Evolutionary conservation across 192 early-diverging fungal species (phyloP), one percentile per base, ranked within the genome.

Genomic region (Backusella sp.): DNA sequence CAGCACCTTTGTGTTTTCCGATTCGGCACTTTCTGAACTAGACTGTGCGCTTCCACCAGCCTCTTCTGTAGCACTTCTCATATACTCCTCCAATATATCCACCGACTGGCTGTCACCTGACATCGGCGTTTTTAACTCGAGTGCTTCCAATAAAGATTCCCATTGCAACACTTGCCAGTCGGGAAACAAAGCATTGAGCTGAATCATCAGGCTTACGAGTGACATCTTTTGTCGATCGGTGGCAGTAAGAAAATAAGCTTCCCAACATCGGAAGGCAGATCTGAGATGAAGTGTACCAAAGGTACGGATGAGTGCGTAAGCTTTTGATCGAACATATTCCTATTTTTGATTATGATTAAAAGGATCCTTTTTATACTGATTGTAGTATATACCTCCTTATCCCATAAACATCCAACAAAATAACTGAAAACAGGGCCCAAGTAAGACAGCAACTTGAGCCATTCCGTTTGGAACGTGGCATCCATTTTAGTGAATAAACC

Each of bases 401-500:
- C 89, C 87, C 87, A 88, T 59, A 90, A 77, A 56, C 84, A 83
- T 23, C 76, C 83, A 5, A 88, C 85, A 72, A 90, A 87, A 52
- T 81, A 85, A 65, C 86, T 88, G 46, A 88, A 90, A 7, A 86
- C 66, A 0, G 86, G 86, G 3, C 89, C 89, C 12, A 90, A 70
- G 19, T 82, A 76, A 7, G 84, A 74, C 21, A 88, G 78, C 23
- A 75, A 53, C 35, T 72, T 74, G 4, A 59, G 66, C 80, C 77
- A 86, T 66, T 75, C 77, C 44, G 66, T 73, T 37, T 84, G 77
- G 76, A 81, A 79, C 30, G 76, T 68, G 39, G 78, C 84, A 71
- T 90, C 89, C 42, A 90, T 74, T 32, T 90, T 90, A 3, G 89
- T 84, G 66, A 90, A 90, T 1, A 90, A 66, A 0, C 87, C 86